Evolutionary conservation across 305 asterid genomes (phyloP).

Genomic region (Fraxinus floribunda): DNA sequence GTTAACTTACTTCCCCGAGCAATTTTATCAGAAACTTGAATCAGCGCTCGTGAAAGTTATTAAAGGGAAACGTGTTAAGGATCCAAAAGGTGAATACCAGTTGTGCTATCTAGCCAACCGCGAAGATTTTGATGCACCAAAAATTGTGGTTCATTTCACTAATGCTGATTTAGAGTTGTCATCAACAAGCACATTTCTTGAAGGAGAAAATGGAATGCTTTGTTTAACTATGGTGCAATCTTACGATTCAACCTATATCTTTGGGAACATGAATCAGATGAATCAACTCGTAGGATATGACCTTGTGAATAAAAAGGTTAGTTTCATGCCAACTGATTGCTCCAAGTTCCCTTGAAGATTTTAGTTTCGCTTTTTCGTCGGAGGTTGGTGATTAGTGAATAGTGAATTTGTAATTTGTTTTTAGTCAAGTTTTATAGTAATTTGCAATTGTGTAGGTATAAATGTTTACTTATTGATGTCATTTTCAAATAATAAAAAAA

Average conservation of each 20-base stretch:
- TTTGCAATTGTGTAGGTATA: neutral
- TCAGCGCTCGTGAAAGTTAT: conserved; percentile 20
- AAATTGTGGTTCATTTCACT: conserved; percentile 20
- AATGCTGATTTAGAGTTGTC: conserved; percentile 26
- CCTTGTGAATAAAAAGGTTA: conserved; percentile 10
- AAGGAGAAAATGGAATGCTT: conserved; percentile 4
- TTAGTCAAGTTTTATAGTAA: neutral
- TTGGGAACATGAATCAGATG: conserved; percentile 30
- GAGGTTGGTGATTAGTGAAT: neutral
- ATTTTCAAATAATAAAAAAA: too few species aligned
- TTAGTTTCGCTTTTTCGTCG: neutral
- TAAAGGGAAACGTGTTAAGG: neutral
- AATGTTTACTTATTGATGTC: neutral
- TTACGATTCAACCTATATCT: neutral
- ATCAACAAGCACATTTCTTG: conserved; percentile 14
- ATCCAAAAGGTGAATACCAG: neutral
- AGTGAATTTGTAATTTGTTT: neutral
- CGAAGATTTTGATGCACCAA: neutral
- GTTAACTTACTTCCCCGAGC: conserved; percentile 33
- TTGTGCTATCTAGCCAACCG: conserved; percentile 7
- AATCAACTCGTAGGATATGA: conserved; percentile 31
- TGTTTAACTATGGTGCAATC: conserved; percentile 24
- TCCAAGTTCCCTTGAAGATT: conserved; percentile 3
- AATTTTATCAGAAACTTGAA: conserved; percentile 27
- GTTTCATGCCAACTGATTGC: conserved; percentile 32